Evolutionary conservation across 768 basidiomycete genomes (phyloP).

Genomic region (Tylopilus subfusipes): DNA sequence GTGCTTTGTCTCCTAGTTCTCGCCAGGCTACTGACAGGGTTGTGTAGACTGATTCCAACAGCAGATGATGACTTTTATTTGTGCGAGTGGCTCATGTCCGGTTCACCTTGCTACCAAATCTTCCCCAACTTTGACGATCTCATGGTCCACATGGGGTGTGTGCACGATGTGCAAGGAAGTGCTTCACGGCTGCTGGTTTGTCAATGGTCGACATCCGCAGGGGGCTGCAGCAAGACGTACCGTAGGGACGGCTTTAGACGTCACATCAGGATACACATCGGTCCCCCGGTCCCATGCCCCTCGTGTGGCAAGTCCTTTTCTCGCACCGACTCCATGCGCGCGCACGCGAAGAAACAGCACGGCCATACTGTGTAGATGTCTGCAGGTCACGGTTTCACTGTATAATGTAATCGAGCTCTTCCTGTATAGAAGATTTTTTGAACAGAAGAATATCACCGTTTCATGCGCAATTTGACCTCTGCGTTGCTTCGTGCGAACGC

Average conservation of each 20-base stretch:
- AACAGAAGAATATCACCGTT: not conserved
- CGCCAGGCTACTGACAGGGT: not conserved
- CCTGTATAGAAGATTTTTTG: not conserved
- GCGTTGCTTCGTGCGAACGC: too few relatives aligned
- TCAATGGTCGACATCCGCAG: too few relatives aligned
- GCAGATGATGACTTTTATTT: not conserved
- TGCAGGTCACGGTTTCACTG: not conserved
- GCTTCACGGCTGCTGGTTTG: not conserved
- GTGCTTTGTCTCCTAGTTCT: not conserved
- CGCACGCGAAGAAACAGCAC: constrained; percentile 1
- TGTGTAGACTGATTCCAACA: not conserved
- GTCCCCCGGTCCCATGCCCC: not conserved
- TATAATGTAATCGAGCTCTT: not conserved
- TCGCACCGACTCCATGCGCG: not conserved
- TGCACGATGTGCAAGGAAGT: constrained; percentile 1
- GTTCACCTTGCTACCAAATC: not conserved
- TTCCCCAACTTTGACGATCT: constrained; percentile 1
- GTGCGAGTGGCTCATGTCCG: constrained; percentile 8
- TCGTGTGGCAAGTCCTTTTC: constrained; percentile 5
- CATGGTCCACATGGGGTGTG: not conserved
- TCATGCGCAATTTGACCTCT: not conserved
- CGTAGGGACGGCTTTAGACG: constrained; percentile 2
- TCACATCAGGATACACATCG: constrained; percentile 6
- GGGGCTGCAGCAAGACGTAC: not conserved
- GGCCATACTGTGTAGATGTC: not conserved